Percentiles rank a stretch among this genome's conserved stretches.
Evolutionary conservation across 2,329 filamentous ascomycete genomes (phyloP).

Genomic region (Penicillium sclerotiorum): DNA sequence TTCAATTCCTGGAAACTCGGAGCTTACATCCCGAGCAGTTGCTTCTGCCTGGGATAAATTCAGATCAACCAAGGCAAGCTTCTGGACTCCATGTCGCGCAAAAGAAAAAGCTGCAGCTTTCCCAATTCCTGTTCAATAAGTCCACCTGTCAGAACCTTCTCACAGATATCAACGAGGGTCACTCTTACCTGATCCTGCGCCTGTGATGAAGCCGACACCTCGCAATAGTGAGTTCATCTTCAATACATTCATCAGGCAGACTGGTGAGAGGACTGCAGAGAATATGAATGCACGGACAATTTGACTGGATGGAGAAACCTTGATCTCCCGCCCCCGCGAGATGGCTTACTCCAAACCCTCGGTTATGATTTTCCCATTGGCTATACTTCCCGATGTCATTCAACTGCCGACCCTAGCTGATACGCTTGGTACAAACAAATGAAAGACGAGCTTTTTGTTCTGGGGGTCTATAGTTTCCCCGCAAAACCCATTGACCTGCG

Average conservation of each 20-base stretch:
- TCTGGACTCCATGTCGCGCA: not conserved
- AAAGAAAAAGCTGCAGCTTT: not conserved
- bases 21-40: not conserved
- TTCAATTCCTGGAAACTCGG: not conserved
- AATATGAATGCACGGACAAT: no score
- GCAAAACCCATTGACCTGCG: no score
- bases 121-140: not conserved
- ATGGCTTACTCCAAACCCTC: no score
- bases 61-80: not conserved
- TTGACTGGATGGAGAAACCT: no score
- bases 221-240: not conserved
- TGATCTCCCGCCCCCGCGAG: no score
- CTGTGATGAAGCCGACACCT: not conserved
- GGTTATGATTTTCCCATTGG: no score
- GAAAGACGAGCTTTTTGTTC: no score
- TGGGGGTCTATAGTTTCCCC: no score
- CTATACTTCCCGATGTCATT: no score
- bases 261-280: not conserved
- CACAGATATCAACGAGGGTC: not conserved
- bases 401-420: no score
- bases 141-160: not conserved
- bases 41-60: not conserved
- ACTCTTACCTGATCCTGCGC: not conserved
- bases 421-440: no score
- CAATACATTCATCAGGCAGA: not conserved